phyloP scores from a whole-genome alignment of 2,329 filamentous ascomycete genomes.

The Drechslerella dactyloides region DNA sequence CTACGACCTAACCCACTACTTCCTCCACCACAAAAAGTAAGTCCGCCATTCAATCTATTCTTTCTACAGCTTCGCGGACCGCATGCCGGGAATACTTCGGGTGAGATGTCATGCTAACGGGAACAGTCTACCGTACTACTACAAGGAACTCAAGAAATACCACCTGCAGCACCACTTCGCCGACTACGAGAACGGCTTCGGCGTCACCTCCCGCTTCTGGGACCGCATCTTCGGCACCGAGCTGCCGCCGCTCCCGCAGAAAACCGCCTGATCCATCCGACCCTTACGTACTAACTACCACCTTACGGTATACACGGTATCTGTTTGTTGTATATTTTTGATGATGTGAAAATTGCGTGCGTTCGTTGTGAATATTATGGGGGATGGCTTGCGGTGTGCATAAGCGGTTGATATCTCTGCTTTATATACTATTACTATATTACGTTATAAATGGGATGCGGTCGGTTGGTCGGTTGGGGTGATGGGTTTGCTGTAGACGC shows the following conservation, averaged over 20 bases:
- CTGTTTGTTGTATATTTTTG: too few relatives aligned
- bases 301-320: too few relatives aligned
- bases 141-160: conserved; percentile 93
- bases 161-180: conserved; percentile 97
- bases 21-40: conserved; percentile 90
- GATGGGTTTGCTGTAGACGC: too few relatives aligned
- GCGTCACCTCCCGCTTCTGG: conserved; percentile 96
- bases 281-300: too few relatives aligned
- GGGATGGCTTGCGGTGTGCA: too few relatives aligned
- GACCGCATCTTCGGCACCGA: conserved; percentile 90
- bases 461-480: neutral
- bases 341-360: neutral
- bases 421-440: too few relatives aligned
- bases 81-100: too few relatives aligned
- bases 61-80: neutral
- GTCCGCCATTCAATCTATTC: conserved; percentile 55
- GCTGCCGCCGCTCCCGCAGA: conserved; percentile 60
- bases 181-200: conserved; percentile 96
- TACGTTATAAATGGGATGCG: too few relatives aligned
- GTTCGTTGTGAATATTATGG: neutral
- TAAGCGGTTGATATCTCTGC: too few relatives aligned
- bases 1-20: conserved; percentile 98
- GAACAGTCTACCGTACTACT: conserved; percentile 77
- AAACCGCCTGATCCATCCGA: conserved; percentile 41
- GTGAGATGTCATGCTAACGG: conserved; percentile 48